A percentile compares a stretch with the other conserved stretches of the same genome.
Evolutionary conservation across 2,329 filamentous ascomycete species (phyloP).

Genomic region (Bertia moriformis): DNA sequence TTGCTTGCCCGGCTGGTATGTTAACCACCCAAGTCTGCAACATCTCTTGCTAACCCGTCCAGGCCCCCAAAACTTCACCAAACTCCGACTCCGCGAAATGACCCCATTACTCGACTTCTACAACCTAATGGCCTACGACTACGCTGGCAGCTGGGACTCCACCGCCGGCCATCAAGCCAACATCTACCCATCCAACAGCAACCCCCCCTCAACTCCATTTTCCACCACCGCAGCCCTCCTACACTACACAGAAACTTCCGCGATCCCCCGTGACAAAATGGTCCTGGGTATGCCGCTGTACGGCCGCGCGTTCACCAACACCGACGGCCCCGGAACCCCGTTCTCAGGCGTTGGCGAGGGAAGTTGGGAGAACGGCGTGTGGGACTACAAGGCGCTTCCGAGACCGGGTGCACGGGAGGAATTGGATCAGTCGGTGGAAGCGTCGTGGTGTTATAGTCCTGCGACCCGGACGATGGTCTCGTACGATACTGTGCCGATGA

Average conservation of each 20-base stretch:
- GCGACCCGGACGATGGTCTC: slow-evolving; percentile 46
- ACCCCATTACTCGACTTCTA: slow-evolving; percentile 11
- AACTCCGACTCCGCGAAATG: slow-evolving; percentile 9
- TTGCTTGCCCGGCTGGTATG: background rate
- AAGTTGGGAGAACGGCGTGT: slow-evolving; percentile 49
- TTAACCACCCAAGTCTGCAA: background rate
- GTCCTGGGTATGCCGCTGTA: slow-evolving; percentile 67
- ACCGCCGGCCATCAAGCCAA: slow-evolving; percentile 57
- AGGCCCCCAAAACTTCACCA: slow-evolving; percentile 9
- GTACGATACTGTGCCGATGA: slow-evolving; percentile 50
- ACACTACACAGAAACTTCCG: slow-evolving; percentile 39
- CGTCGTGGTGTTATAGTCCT: slow-evolving; percentile 59
- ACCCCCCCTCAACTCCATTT: slow-evolving; percentile 48
- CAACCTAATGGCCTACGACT: slow-evolving; percentile 56
- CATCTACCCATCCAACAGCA: slow-evolving; percentile 35
- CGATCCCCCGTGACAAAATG: slow-evolving; percentile 49
- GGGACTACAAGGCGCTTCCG: slow-evolving; percentile 62
- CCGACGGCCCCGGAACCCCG: slow-evolving; percentile 47
- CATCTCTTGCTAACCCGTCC: slow-evolving; percentile 1
- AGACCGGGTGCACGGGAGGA: slow-evolving; percentile 37
- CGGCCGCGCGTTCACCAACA: slow-evolving; percentile 59
- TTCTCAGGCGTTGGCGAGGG: slow-evolving; percentile 52
- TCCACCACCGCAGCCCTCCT: slow-evolving; percentile 50
- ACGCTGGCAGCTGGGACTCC: slow-evolving; percentile 52
- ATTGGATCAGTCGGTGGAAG: slow-evolving; percentile 40